Percentiles rank a stretch among this genome's conserved stretches.
phyloP scores from a whole-genome alignment of 176 grass and related monocot genomes.

The Musa schizocarpa region DNA sequence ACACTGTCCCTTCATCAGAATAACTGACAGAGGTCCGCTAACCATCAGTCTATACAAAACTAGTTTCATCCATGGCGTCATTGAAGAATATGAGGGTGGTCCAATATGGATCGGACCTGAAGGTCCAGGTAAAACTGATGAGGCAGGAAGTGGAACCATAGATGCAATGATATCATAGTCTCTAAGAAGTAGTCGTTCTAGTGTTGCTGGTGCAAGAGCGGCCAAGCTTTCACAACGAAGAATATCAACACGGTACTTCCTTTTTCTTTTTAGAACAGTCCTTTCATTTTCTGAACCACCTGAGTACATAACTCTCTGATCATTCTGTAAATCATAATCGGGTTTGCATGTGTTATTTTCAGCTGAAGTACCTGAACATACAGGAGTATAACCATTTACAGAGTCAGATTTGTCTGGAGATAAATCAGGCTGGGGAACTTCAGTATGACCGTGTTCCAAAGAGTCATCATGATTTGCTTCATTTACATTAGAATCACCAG shows the following conservation, averaged over 20 bases:
- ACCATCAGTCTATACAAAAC: constrained; percentile 62
- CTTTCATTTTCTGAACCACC: constrained; percentile 33
- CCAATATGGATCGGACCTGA: constrained; percentile 86
- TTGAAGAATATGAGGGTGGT: constrained; percentile 78
- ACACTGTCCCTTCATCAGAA: constrained; percentile 89
- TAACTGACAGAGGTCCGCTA: constrained; percentile 78
- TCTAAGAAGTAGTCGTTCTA: constrained; percentile 75
- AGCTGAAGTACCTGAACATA: constrained; percentile 5
- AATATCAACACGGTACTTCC: constrained; percentile 91
- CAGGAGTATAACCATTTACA: constrained; percentile 19
- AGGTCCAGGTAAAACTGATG: constrained; percentile 75
- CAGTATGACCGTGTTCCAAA: constrained; percentile 12
- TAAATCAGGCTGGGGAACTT: constrained; percentile 7
- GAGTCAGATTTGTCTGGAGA: constrained; percentile 25
- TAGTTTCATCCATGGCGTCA: constrained; percentile 98
- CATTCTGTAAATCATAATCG: constrained; percentile 19
- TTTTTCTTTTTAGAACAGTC: constrained; percentile 49
- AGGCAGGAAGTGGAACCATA: constrained; percentile 87
- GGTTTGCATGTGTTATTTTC: constrained; percentile 23
- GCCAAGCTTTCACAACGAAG: constrained; percentile 97
- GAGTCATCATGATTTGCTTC: constrained; percentile 21
- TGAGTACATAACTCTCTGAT: constrained; percentile 7
- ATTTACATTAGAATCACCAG: constrained; percentile 4
- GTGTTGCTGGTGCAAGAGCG: constrained; percentile 66
- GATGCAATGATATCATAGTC: constrained; percentile 97